Percentiles rank a stretch among this genome's conserved stretches.
These are phyloP conservation scores for Mucor piriformis DNA, from an alignment of 371 early-diverging fungal species.

Conservation along the genomic window DNA sequence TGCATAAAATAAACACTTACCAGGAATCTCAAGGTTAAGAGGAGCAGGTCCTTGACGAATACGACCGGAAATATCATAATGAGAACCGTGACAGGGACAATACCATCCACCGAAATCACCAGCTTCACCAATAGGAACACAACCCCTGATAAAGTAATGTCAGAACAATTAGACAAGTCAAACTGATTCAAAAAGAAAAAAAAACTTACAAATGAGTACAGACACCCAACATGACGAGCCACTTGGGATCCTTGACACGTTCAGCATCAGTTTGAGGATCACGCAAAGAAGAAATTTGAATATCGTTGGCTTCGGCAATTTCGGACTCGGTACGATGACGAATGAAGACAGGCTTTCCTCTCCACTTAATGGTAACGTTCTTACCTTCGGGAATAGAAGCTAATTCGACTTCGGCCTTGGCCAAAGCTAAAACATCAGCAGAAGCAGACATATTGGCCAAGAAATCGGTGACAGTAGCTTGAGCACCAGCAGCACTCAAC, in stretches of 20 bases:
- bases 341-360: slow-evolving; percentile 98
- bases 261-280: slow-evolving; percentile 94
- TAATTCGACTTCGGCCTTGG: slow-evolving; percentile 95
- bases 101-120: slow-evolving; percentile 99
- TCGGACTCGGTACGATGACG: slow-evolving; percentile 95
- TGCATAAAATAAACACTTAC: slow-evolving; percentile 24
- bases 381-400: slow-evolving; percentile 93
- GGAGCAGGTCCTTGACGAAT: slow-evolving; percentile 99
- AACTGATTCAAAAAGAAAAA: too few relatives aligned
- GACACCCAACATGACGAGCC: slow-evolving; percentile 97
- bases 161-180: slow-evolving; percentile 2
- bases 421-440: slow-evolving; percentile 96
- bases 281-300: slow-evolving; percentile 79
- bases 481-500: slow-evolving; percentile 85
- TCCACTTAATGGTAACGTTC: slow-evolving; percentile 97
- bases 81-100: slow-evolving; percentile 99
- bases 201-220: slow-evolving; percentile 93
- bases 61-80: slow-evolving; percentile 94
- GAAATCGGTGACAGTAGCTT: slow-evolving; percentile 91
- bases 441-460: slow-evolving; percentile 92
- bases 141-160: slow-evolving; percentile 72
- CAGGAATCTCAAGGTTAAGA: slow-evolving; percentile 95
- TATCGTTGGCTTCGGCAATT: slow-evolving; percentile 89
- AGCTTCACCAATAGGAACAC: slow-evolving; percentile 97
- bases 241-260: slow-evolving; percentile 91